These are phyloP conservation scores for Globisporangium recalcitrans DNA, from an alignment of 352 stramenopile genomes.

Conservation along the genomic window DNA sequence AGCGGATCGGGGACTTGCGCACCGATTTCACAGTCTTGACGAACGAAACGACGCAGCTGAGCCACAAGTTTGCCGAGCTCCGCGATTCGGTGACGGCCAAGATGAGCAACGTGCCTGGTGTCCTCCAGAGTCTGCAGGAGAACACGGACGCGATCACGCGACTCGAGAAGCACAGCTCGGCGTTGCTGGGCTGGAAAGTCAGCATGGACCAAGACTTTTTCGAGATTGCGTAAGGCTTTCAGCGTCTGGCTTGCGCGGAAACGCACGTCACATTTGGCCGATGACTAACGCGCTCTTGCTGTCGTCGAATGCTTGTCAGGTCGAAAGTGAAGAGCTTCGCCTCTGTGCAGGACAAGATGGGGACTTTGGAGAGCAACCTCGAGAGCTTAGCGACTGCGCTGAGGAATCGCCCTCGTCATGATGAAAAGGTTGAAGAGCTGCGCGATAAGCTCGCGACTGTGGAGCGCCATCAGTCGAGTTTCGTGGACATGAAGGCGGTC, in stretches of 20 bases:
- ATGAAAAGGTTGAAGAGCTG: conserved; percentile 55
- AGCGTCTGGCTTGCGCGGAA: background rate
- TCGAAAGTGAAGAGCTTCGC: conserved; percentile 52
- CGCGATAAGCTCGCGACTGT: conserved; percentile 46
- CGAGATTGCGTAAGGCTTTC: conserved; percentile 32
- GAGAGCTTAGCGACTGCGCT: conserved; percentile 35
- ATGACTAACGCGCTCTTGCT: background rate
- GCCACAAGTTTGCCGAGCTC: conserved; percentile 44
- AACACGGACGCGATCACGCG: conserved; percentile 51
- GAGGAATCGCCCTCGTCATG: conserved; percentile 41
- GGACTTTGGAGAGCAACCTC: conserved; percentile 53
- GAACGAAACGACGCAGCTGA: conserved; percentile 34
- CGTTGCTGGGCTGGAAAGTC: conserved; percentile 57
- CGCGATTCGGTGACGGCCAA: conserved; percentile 37
- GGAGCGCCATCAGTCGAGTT: conserved; percentile 43
- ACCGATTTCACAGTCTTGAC: conserved; percentile 52
- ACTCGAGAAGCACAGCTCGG: conserved; percentile 68
- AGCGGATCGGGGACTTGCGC: conserved; percentile 53
- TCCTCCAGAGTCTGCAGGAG: conserved; percentile 36
- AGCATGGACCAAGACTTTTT: conserved; percentile 57
- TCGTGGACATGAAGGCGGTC: conserved; percentile 60
- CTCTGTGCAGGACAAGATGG: conserved; percentile 48
- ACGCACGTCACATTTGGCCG: background rate
- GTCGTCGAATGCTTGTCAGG: conserved; percentile 3
- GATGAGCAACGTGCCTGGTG: conserved; percentile 19